A percentile compares a stretch with the other conserved stretches of the same genome.
These are phyloP conservation scores for Nepenthes gracilis DNA, from an alignment of 148 eudicot species.

Conservation along the genomic window DNA sequence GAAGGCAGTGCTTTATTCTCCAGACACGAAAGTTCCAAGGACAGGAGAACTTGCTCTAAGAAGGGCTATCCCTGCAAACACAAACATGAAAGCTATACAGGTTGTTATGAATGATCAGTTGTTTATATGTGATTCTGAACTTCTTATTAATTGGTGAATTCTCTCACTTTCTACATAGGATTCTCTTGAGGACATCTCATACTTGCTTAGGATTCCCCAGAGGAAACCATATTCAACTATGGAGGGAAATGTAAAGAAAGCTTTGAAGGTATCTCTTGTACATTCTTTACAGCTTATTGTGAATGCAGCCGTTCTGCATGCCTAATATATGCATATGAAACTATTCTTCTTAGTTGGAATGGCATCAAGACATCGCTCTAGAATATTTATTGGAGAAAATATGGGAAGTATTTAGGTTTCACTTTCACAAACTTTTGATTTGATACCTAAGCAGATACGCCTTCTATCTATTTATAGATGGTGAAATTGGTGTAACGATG, in stretches of 20 bases:
- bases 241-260: constrained; percentile 96
- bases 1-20: constrained; percentile 85
- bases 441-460: no score
- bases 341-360: no score
- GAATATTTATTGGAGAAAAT: no score
- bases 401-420: no score
- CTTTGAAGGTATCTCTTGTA: constrained; percentile 56
- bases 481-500: no score
- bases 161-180: constrained; percentile 28
- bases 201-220: constrained; percentile 94
- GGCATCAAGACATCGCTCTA: no score
- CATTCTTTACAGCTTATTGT: neutral
- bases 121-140: neutral
- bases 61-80: constrained; percentile 90
- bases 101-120: constrained; percentile 14
- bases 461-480: no score
- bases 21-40: constrained; percentile 94
- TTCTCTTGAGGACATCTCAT: constrained; percentile 84
- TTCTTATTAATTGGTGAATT: neutral
- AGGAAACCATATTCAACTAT: constrained; percentile 93
- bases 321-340: neutral
- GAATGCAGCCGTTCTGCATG: neutral
- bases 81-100: constrained; percentile 86
- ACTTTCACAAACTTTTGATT: no score
- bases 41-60: constrained; percentile 92